Percentiles rank a stretch among this genome's conserved stretches.
These are phyloP conservation scores for Candida glucosophila DNA, from an alignment of 1,139 yeast species.

Conservation along the genomic window DNA sequence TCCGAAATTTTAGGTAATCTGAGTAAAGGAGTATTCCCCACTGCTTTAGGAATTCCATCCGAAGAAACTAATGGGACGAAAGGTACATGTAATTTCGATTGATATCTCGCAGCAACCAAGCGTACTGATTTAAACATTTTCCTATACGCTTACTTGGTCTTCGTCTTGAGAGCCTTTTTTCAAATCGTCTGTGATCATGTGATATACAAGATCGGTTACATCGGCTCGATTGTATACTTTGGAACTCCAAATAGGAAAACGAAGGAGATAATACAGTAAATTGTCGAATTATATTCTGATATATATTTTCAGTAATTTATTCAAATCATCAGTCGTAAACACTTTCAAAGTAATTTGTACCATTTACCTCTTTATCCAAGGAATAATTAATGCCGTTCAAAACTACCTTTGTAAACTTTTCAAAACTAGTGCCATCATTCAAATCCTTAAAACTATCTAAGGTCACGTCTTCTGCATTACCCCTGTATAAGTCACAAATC, in stretches of 20 bases:
- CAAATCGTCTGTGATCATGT: too few species aligned
- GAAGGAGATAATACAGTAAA: too few species aligned
- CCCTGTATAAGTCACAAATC: conserved; percentile 29
- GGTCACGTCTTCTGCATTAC: conserved; percentile 32
- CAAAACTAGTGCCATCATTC: conserved; percentile 23
- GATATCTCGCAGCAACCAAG: too few species aligned
- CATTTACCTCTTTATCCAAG: conserved; percentile 33
- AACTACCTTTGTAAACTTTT: conserved; percentile 18
- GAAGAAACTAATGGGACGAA: conserved; percentile 55
- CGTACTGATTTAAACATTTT: too few species aligned
- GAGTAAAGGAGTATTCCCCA: conserved; percentile 83
- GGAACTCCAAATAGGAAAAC: too few species aligned
- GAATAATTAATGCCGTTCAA: conserved; percentile 29
- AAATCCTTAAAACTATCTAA: conserved; percentile 22
- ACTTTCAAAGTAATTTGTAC: conserved; percentile 28
- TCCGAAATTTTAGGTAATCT: conserved; percentile 54
- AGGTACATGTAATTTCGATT: too few species aligned
- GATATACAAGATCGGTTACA: too few species aligned
- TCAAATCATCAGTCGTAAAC: conserved; percentile 18
- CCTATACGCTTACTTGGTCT: too few species aligned
- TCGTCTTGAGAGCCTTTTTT: too few species aligned
- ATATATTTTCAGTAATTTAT: too few species aligned
- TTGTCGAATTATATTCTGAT: too few species aligned
- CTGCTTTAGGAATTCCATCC: conserved; percentile 63
- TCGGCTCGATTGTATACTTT: too few species aligned